Percentiles rank a stretch among this genome's conserved stretches.
Evolutionary conservation across 805 yeast genomes (phyloP).

Genomic region (Jamesozyma lodderae): DNA sequence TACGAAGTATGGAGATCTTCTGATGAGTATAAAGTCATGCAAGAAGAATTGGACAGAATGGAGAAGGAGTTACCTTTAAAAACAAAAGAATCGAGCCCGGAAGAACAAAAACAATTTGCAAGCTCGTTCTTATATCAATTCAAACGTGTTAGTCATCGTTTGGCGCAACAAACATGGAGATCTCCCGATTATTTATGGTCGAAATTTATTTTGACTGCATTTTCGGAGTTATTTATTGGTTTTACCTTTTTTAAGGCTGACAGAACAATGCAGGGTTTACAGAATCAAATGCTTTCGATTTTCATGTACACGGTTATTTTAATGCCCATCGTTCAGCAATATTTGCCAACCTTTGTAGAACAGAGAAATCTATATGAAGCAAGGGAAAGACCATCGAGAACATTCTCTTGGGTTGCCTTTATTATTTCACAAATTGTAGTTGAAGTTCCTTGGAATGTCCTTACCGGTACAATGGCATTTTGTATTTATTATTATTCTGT

Average conservation of each 20-base stretch:
- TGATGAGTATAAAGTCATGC: constrained; percentile 47
- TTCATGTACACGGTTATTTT: constrained; percentile 57
- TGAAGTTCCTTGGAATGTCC: constrained; percentile 57
- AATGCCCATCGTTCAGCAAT: constrained; percentile 52
- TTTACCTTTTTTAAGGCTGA: constrained; percentile 65
- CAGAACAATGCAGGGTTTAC: constrained; percentile 57
- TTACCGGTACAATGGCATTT: constrained; percentile 53
- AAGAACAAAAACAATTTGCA: constrained; percentile 35
- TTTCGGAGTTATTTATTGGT: constrained; percentile 59
- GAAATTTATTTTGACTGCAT: constrained; percentile 44
- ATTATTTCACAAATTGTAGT: constrained; percentile 53
- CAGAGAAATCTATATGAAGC: constrained; percentile 65
- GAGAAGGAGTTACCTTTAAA: constrained; percentile 45
- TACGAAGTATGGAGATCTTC: constrained; percentile 72
- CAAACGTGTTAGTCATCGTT: constrained; percentile 41
- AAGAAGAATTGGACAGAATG: constrained; percentile 54
- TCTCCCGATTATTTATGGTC: constrained; percentile 54
- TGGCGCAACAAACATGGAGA: constrained; percentile 60
- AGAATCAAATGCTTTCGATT: constrained; percentile 70
- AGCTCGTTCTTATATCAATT: constrained; percentile 38
- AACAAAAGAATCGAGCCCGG: constrained; percentile 17
- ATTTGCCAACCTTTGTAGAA: constrained; percentile 49
- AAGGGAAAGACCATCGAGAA: constrained; percentile 65
- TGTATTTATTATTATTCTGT: constrained; percentile 66
- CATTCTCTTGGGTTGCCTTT: constrained; percentile 60